Evolutionary conservation across 768 basidiomycete genomes (phyloP), one percentile per base, ranked within the genome.

Genomic region (Boletus reticuloceps): DNA sequence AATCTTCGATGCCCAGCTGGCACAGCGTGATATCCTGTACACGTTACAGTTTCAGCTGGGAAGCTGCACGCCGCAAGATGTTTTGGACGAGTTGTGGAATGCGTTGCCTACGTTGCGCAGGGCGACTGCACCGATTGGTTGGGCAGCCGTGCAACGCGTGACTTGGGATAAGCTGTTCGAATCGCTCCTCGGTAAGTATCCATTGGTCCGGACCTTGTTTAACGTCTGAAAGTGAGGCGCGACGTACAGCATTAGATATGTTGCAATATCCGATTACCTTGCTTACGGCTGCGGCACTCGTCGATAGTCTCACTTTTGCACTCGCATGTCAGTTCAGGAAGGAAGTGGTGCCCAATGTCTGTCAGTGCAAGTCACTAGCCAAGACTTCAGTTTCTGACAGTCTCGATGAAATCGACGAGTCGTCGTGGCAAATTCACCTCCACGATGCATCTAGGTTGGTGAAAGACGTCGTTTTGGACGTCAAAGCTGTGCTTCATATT

Each of bases 31-130:
- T 44, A 64, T 87, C 31, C 68, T 88, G 16, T 64, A 65, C 0
- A 72, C 77, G 0, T 70, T 86, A 34, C 63, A 68, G 13, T 86
- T 78, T 65, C 63, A 68, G 20, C 66, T 88, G 3, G 82, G 82
- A 0, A 77, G 74, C 36, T 84, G 82, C 14, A 82, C 83, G 34
- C 78, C 78, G 0, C 72, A 69, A 46, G 71, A 70, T 36, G 64
- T 85, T 22, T 58, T 88, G 55, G 79, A 82, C 50, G 84, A 88
- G 55, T 60, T 88, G 1, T 85, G 82, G 82, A 53, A 64, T 29
- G 81, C 82, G 8, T 70, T 83, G 7, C 80, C 85, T 1, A 76
- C 78, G 0, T 70, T 88, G 16, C 79, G 78, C 3, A 59, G 66
- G 22, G 70, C 80, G 9, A 64, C 81, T 19, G 61, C 43, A 8